phyloP scores from a whole-genome alignment of 1,284 basidiomycete genomes.

The Wallemia mellicola region DNA sequence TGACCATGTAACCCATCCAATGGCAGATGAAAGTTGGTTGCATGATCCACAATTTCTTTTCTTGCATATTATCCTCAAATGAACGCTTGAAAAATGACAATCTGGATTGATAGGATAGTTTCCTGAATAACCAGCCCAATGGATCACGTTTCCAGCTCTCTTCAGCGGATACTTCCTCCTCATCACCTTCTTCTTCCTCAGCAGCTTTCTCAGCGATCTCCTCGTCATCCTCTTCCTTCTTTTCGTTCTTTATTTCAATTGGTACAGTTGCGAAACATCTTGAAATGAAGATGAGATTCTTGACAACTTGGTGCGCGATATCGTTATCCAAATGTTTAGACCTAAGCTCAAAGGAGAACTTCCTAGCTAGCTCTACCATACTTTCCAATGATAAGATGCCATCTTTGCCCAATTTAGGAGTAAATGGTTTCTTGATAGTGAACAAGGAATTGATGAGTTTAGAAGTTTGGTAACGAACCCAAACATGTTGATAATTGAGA shows the following conservation, averaged over 20 bases:
- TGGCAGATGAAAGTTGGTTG: constrained; percentile 50
- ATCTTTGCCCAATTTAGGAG: constrained; percentile 12
- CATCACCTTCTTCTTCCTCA: constrained; percentile 9
- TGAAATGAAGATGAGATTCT: constrained; percentile 72
- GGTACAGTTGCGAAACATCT: constrained; percentile 32
- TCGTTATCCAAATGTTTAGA: constrained; percentile 48
- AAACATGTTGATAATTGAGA: constrained; percentile 70
- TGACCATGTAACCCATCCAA: constrained; percentile 79
- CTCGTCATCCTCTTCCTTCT: constrained; percentile 14
- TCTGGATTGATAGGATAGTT: constrained; percentile 59
- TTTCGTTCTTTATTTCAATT: constrained; percentile 12
- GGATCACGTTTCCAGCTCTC: constrained; percentile 22
- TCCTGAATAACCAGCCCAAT: constrained; percentile 74
- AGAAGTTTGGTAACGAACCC: constrained; percentile 62
- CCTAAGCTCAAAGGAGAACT: constrained; percentile 48
- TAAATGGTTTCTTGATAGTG: constrained; percentile 18
- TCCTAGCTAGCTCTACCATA: constrained; percentile 42
- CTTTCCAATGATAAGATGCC: constrained; percentile 24
- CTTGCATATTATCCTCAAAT: constrained; percentile 5
- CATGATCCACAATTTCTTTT: constrained; percentile 35
- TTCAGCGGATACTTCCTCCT: constrained; percentile 9
- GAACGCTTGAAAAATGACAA: constrained; percentile 18
- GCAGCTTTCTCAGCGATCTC: constrained; percentile 7
- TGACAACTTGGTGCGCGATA: constrained; percentile 59
- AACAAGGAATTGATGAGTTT: constrained; percentile 47